Conservation (phyloP, 345 rosid genomes). For the Hibiscus trionum region DNA sequence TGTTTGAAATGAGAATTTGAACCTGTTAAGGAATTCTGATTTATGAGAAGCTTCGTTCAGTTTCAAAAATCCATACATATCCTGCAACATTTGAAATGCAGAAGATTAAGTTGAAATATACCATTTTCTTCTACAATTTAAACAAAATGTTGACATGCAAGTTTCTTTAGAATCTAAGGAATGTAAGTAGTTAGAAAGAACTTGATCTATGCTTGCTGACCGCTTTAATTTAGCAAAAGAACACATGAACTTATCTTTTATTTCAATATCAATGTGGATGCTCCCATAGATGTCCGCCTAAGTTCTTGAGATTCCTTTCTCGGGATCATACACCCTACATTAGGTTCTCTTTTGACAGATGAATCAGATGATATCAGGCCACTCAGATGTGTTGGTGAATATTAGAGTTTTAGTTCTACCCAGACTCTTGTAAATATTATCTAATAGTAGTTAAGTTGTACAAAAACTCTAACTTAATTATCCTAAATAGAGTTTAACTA, state of each 20-base stretch:
- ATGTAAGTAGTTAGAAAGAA: constrained; percentile 11
- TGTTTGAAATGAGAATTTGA: not conserved
- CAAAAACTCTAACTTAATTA: no score
- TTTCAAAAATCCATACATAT: constrained; percentile 63
- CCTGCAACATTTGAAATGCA: constrained; percentile 44
- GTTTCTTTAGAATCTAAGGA: not conserved
- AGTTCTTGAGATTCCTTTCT: constrained; percentile 26
- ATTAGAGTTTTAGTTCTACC: no score
- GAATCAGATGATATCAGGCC: constrained; percentile 4
- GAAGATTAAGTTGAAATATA: not conserved
- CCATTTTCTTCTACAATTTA: not conserved
- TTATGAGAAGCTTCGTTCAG: constrained; percentile 71
- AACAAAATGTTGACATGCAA: not conserved
- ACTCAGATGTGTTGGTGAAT: no score
- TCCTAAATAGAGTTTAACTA: no score
- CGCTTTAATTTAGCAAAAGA: constrained; percentile 50
- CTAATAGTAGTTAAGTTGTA: no score
- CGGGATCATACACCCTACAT: constrained; percentile 16
- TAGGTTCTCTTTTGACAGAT: not conserved
- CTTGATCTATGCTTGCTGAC: constrained; percentile 53
- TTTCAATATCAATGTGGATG: constrained; percentile 51
- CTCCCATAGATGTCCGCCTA: constrained; percentile 29
- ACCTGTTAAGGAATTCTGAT: constrained; percentile 76
- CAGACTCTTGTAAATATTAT: no score
- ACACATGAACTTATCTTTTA: constrained; percentile 40